These are phyloP conservation scores for Sclerotinia minor DNA, from an alignment of 2,329 filamentous ascomycete genomes.

Conservation along the genomic window DNA sequence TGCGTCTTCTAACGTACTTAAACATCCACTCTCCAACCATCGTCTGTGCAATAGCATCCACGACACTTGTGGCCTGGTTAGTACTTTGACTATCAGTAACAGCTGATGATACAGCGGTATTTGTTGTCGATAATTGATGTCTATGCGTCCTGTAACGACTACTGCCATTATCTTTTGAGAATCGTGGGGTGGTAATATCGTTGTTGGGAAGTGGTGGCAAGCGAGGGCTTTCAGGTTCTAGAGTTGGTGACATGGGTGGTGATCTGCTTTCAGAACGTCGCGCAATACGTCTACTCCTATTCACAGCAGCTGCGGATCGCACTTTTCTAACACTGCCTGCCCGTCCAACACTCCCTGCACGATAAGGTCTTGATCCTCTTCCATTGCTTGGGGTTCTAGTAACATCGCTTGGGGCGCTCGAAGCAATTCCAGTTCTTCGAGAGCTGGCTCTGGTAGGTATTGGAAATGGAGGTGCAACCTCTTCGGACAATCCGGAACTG, in stretches of 20 bases:
- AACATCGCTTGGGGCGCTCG: slow-evolving; percentile 68
- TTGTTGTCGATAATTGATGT: slow-evolving; percentile 60
- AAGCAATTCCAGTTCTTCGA: slow-evolving; percentile 65
- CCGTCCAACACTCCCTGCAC: slow-evolving; percentile 61
- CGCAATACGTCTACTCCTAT: slow-evolving; percentile 50
- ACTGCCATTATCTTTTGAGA: slow-evolving; percentile 45
- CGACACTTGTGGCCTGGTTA: slow-evolving; percentile 73
- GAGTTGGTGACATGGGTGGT: slow-evolving; percentile 65
- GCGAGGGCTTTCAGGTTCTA: slow-evolving; percentile 66
- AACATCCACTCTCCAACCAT: slow-evolving; percentile 99
- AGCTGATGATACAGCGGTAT: slow-evolving; percentile 44
- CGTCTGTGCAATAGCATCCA: slow-evolving; percentile 94
- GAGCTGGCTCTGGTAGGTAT: slow-evolving; percentile 90
- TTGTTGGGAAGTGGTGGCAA: slow-evolving; percentile 74
- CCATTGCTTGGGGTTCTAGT: slow-evolving; percentile 74
- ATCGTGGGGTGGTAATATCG: slow-evolving; percentile 63
- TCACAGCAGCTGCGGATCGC: slow-evolving; percentile 76
- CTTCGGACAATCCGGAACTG: slow-evolving; percentile 65
- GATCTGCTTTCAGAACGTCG: slow-evolving; percentile 58
- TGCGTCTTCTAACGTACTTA: slow-evolving; percentile 84
- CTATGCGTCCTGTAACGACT: slow-evolving; percentile 50
- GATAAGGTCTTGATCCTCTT: slow-evolving; percentile 54
- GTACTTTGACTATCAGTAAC: slow-evolving; percentile 2
- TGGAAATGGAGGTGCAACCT: slow-evolving; percentile 76
- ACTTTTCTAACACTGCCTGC: slow-evolving; percentile 73